Base-by-base conservation (phyloP, 2,329 filamentous ascomycete species). In the Decorospora gaudefroyi region DNA sequence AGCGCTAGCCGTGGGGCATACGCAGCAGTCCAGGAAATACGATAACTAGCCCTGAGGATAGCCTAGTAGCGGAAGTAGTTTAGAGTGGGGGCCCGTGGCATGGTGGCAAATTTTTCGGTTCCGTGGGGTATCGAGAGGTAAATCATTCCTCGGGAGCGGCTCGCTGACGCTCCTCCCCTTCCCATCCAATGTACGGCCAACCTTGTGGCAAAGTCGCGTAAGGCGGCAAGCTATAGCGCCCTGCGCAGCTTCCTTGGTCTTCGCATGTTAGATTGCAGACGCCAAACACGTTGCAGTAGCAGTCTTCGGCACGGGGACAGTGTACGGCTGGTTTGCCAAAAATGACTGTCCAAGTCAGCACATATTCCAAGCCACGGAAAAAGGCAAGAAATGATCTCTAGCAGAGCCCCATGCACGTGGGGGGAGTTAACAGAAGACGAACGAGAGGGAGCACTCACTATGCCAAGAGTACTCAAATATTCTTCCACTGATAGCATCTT, bases 241-340 rank as follows among this genome's bases (percentile, higher is more conserved):
- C 76, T 3, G 76, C 69, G 58, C 84, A 87, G 17, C 72, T 73
- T 15, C 74, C 70, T 12, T 71, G 61, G 1, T 71, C 64, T 9
- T 57, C 53, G 32, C 72, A 75, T 0, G 69, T 55, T 11, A 80
- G 53, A 41, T 76, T 54, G 64, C 85, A 88, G 17, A 84, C 56
- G 0, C 84, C 84, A 56, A 83, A 88, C 11, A 82, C 76, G 27
- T 83, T 80, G 68, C 85, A 87, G 64, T 87, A 87, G 62, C 84
- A 87, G 6, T 80, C 77, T 31, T 74, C 68, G 1, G 81, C 81
- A 12, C 73, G 71, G 0, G 85, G 85, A 53, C 84, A 88, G 54
- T 84, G 76, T 1, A 85, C 75, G 0, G 68, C 50, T 4, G 59
- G 55, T 18, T 71, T 71, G 2, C 67, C 68, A 45, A 71, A 71